Evolutionary conservation across 2,329 filamentous ascomycete genomes (phyloP), one percentile per base, ranked within the genome.

Genomic region (Colletotrichum liriopes): DNA sequence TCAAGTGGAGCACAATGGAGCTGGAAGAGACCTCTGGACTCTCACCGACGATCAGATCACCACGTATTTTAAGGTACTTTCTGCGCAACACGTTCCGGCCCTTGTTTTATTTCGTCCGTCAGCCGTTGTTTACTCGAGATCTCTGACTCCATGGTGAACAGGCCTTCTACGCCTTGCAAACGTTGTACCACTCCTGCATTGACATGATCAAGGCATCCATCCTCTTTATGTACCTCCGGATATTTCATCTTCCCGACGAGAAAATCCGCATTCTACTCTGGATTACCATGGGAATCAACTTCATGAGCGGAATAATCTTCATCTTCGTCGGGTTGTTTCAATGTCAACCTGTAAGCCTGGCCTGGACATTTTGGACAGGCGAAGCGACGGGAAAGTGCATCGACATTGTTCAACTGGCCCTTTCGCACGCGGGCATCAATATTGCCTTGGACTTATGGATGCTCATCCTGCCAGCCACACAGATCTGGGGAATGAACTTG

Each of bases 211-310:
- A 72, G 45, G 69, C 39, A 5, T 72, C 69, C 7, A 72, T 72
- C 3, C 54, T 72, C n/a, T 72, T 72, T 45, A 65, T 69, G 69
- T 72, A 69, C 26, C 69, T 72, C 7, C 65, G 69, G 5, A 72
- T 72, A 0, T 72, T 72, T 32, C 69, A 72, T 6, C 47, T 72
- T 5, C 69, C 69, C 4, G 69, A 61, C 26, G 69, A 72, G 32
- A 72, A 69, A 45, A 62, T 72, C 14, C 66, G 59, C 29, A 49
- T 64, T 6, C 59, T 51, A n/a, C 32, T 72, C 0, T 72, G 69
- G 69, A 20, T 8, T 1, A 69, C 69, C 0, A 35, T 59, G 26
- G 45, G 9, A 2, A 14, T 72, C 7, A 72, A 72, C 14, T 16
- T 69, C 14, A 1, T 54, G 45, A 69, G n/a, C 8, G 69, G 69